A percentile compares a stretch with the other conserved stretches of the same genome.
Evolutionary conservation across 2,329 filamentous ascomycete genomes (phyloP).

Genomic region (Penicillium nordicum): DNA sequence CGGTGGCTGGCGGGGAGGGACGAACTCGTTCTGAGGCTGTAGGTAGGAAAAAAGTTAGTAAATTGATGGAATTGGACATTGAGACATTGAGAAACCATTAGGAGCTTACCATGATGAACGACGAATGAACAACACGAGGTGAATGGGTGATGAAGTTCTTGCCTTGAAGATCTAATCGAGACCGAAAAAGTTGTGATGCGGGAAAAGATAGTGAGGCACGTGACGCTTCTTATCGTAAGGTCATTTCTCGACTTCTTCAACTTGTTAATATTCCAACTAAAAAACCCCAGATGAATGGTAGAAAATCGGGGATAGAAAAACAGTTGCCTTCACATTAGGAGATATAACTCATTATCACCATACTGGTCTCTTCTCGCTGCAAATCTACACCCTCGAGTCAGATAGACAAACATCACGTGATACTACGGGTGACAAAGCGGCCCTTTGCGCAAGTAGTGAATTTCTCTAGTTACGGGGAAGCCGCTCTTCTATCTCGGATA

Average conservation of each 20-base stretch:
- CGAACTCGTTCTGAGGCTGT: slow-evolving; percentile 46
- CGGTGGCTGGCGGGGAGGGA: slow-evolving; percentile 20
- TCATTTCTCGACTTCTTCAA: neutral
- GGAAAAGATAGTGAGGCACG: slow-evolving; percentile 25
- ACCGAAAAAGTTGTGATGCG: slow-evolving; percentile 27
- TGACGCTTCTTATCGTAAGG: slow-evolving; percentile 21
- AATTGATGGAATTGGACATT: neutral
- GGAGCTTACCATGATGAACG: slow-evolving; percentile 33
- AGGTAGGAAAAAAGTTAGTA: slow-evolving; percentile 10
- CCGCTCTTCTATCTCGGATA: slow-evolving; percentile 12
- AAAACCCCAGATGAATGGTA: neutral
- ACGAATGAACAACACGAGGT: slow-evolving; percentile 16
- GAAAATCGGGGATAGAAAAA: slow-evolving; percentile 6
- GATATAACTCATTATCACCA: neutral
- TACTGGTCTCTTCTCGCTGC: neutral
- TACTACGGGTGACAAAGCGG: slow-evolving; percentile 25
- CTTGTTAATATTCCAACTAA: neutral
- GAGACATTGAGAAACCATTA: too few relatives aligned
- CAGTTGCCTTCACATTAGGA: slow-evolving; percentile 10
- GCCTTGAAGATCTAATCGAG: slow-evolving; percentile 25
- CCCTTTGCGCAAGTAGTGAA: slow-evolving; percentile 32
- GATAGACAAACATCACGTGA: slow-evolving; percentile 25
- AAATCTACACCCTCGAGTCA: neutral
- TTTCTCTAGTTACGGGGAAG: slow-evolving; percentile 30
- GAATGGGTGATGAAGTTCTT: slow-evolving; percentile 19